A percentile compares a stretch with the other conserved stretches of the same genome.
Conservation (phyloP, 306 rosid genomes). For the Malus sieversii region DNA sequence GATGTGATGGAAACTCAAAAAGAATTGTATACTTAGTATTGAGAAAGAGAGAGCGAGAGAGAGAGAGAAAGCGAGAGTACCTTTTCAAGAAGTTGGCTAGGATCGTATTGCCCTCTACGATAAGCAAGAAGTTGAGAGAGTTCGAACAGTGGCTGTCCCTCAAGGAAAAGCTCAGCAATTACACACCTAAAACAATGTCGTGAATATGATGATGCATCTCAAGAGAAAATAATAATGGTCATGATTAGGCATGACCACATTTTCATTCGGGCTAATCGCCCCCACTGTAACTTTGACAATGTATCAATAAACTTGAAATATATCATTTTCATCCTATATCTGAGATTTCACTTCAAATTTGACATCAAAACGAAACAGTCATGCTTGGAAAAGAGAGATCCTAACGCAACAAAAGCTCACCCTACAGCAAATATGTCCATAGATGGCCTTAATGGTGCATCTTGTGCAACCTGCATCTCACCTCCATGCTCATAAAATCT, state of each 20-base stretch:
- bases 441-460: constrained; percentile 75
- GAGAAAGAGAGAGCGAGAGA: constrained; percentile 14
- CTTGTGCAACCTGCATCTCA: constrained; percentile 85
- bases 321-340: not conserved
- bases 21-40: not conserved
- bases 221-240: not conserved
- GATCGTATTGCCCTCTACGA: constrained; percentile 98
- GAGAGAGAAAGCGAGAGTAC: constrained; percentile 34
- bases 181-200: constrained; percentile 66
- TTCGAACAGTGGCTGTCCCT: constrained; percentile 95
- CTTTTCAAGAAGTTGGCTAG: constrained; percentile 89
- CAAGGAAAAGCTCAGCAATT: constrained; percentile 96
- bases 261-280: not conserved
- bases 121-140: constrained; percentile 92
- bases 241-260: not conserved
- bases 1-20: not conserved
- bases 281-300: not conserved
- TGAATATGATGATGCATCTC: not conserved
- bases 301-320: not conserved
- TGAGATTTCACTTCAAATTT: not conserved
- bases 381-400: constrained; percentile 1
- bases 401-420: constrained; percentile 47
- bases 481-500: constrained; percentile 98
- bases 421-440: constrained; percentile 97
- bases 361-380: not conserved